Conservation (phyloP, 2,329 filamentous ascomycete genomes). For the Xenoacremonium recifei region DNA sequence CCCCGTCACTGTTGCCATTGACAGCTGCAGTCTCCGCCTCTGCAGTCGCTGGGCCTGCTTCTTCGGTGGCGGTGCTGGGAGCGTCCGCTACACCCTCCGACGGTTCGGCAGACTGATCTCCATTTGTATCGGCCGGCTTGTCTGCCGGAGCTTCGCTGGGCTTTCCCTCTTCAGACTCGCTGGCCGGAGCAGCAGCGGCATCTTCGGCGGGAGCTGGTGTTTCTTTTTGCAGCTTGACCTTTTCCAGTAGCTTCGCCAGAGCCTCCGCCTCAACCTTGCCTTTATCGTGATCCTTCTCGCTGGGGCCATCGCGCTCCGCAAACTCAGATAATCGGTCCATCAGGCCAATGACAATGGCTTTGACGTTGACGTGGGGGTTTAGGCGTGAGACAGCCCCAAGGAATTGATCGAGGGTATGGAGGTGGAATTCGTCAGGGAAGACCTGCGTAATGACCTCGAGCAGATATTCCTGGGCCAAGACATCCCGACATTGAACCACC, state of each 20-base stretch:
- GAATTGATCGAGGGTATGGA: constrained; percentile 94
- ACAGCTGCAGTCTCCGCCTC: constrained; percentile 48
- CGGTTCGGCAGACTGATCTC: constrained; percentile 27
- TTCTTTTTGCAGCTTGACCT: constrained; percentile 68
- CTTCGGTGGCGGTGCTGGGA: constrained; percentile 26
- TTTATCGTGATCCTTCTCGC: constrained; percentile 67
- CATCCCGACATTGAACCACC: constrained; percentile 96
- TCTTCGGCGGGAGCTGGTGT: constrained; percentile 6
- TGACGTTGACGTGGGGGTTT: constrained; percentile 96
- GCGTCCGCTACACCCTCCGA: constrained; percentile 31
- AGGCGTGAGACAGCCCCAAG: constrained; percentile 88
- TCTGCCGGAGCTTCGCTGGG: constrained; percentile 15
- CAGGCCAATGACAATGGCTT: constrained; percentile 94
- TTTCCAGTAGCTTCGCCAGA: constrained; percentile 73
- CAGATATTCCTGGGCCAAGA: constrained; percentile 94
- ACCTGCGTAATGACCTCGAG: constrained; percentile 98
- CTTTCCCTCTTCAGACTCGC: constrained; percentile 16
- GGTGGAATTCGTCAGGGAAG: constrained; percentile 96
- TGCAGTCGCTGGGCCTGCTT: constrained; percentile 40
- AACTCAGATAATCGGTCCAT: constrained; percentile 97
- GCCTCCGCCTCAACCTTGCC: constrained; percentile 83
- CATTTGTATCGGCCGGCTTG: constrained; percentile 34
- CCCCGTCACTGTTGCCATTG: constrained; percentile 42
- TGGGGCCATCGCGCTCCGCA: constrained; percentile 81
- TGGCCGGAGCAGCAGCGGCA: too few relatives aligned